A percentile compares a stretch with the other conserved stretches of the same genome.
Evolutionary conservation across 2,329 filamentous ascomycete genomes (phyloP).

Genomic region (Microcyclospora tardicrescens): DNA sequence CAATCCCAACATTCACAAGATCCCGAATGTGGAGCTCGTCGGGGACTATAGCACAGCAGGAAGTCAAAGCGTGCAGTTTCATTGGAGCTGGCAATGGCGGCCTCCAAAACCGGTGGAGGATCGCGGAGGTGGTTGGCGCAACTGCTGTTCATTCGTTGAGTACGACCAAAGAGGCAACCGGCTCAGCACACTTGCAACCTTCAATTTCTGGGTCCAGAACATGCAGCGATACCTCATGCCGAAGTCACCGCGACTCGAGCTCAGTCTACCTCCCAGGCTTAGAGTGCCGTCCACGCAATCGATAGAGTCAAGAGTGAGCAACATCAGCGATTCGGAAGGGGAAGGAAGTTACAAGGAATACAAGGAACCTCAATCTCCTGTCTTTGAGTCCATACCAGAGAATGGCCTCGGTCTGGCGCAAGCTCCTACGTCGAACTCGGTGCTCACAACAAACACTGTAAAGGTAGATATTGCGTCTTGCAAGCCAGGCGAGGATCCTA

Average conservation of each 20-base stretch:
- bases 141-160: constrained; percentile 92
- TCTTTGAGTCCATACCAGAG: constrained; percentile 36
- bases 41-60: constrained; percentile 80
- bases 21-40: constrained; percentile 88
- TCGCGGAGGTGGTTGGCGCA: constrained; percentile 83
- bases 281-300: constrained; percentile 80
- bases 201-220: constrained; percentile 87
- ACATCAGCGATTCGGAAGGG: constrained; percentile 51
- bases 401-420: constrained; percentile 32
- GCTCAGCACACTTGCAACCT: constrained; percentile 75
- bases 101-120: constrained; percentile 74
- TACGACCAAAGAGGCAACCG: constrained; percentile 89
- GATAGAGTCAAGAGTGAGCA: constrained; percentile 67
- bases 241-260: constrained; percentile 49
- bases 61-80: constrained; percentile 72
- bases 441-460: constrained; percentile 34
- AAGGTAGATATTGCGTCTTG: constrained; percentile 83
- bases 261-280: constrained; percentile 44
- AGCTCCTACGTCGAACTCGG: constrained; percentile 28
- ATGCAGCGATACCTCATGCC: constrained; percentile 29
- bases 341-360: constrained; percentile 29
- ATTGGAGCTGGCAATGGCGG: constrained; percentile 96
- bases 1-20: constrained; percentile 94
- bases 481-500: constrained; percentile 72
- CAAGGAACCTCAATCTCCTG: constrained; percentile 34